Percentiles rank a stretch among this genome's conserved stretches.
Evolutionary conservation across 345 rosid genomes (phyloP).

Genomic region (Eucalyptus curtisii): DNA sequence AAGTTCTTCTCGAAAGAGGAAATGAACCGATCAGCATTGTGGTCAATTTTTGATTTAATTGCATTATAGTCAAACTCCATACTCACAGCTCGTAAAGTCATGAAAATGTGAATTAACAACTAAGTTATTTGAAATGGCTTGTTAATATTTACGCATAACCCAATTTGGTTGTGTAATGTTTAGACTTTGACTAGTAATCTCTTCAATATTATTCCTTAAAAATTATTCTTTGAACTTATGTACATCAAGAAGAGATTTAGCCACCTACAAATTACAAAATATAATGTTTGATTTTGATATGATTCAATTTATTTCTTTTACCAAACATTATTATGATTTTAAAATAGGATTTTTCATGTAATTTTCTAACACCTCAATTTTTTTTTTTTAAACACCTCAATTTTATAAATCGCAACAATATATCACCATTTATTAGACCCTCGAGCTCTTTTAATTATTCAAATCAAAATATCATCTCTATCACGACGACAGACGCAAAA

Average conservation of each 20-base stretch:
- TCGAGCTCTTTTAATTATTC: too few relatives aligned
- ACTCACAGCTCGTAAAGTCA: accelerated
- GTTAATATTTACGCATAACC: accelerated
- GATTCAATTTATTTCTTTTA: not conserved
- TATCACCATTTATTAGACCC: not conserved
- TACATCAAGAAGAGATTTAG: too few relatives aligned
- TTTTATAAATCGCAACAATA: not conserved
- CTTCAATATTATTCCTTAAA: too few relatives aligned
- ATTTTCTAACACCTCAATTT: too few relatives aligned
- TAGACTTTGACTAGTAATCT: too few relatives aligned
- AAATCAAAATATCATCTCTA: too few relatives aligned
- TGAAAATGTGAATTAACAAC: accelerated
- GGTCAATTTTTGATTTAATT: not conserved
- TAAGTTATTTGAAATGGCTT: accelerated
- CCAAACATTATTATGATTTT: not conserved
- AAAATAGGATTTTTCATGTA: accelerated
- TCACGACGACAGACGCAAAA: accelerated
- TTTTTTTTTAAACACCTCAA: not conserved
- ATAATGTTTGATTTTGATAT: not conserved
- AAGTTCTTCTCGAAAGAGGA: accelerated
- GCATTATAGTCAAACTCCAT: accelerated
- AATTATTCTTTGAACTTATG: not conserved
- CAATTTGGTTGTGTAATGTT: accelerated
- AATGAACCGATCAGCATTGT: accelerated
- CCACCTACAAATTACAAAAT: too few relatives aligned